phyloP scores from a whole-genome alignment of 768 basidiomycete species.

The Suillus alpinus region DNA sequence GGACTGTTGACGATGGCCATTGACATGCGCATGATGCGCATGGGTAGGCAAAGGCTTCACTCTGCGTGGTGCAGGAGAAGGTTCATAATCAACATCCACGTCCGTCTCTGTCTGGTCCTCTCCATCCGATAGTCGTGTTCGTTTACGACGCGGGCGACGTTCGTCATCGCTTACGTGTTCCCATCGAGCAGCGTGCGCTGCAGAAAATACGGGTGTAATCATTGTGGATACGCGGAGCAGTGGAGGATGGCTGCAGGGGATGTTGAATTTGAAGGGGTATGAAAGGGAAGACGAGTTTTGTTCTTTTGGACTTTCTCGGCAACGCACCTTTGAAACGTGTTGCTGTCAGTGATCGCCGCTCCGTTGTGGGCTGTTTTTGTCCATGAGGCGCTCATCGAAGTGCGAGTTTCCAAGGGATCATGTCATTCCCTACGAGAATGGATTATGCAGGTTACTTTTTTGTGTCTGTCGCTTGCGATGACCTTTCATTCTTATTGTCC shows the following conservation, averaged over 20 bases:
- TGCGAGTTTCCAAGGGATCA: neutral
- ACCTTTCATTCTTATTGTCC: neutral
- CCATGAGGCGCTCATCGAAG: neutral
- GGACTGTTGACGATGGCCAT: conserved; percentile 1
- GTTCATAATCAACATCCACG: neutral
- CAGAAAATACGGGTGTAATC: conserved; percentile 30
- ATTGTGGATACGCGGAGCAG: conserved; percentile 3
- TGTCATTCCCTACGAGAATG: neutral
- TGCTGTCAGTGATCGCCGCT: neutral
- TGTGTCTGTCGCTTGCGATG: neutral
- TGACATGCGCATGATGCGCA: neutral
- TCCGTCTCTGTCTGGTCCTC: neutral
- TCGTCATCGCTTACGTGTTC: conserved; percentile 12
- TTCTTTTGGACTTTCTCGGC: neutral
- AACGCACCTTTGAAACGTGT: conserved; percentile 1
- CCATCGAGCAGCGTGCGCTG: conserved; percentile 29
- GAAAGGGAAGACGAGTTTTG: neutral
- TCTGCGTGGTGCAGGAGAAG: neutral
- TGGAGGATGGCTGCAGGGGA: too few relatives aligned
- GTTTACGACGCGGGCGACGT: neutral
- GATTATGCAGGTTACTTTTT: neutral
- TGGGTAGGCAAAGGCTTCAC: conserved; percentile 1
- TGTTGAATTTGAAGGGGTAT: neutral
- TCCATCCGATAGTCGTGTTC: conserved; percentile 4
- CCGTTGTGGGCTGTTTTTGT: neutral